Percentiles rank a stretch among this genome's conserved stretches.
Evolutionary conservation across 768 basidiomycete species (phyloP).

Genomic region (Collybia mongolica): DNA sequence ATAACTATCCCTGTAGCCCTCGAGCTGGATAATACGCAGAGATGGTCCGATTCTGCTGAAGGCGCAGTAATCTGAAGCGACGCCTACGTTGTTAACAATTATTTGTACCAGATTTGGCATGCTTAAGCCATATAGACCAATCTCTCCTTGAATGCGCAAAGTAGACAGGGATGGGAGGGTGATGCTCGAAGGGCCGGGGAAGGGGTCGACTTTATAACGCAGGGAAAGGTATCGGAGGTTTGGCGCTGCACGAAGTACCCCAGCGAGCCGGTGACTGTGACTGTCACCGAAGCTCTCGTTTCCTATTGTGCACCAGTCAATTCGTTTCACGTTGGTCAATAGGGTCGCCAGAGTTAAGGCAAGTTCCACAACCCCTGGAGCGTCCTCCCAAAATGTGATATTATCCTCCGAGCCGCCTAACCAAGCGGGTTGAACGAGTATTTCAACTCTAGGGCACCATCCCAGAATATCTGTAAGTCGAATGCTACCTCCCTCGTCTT

Average conservation of each 20-base stretch:
- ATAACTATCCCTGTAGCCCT: not conserved
- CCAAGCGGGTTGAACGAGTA: conserved; percentile 1
- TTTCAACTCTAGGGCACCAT: not conserved
- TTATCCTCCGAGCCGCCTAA: not conserved
- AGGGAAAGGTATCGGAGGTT: conserved; percentile 1
- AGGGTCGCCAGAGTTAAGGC: not conserved
- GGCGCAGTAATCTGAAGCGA: not conserved
- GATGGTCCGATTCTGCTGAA: not conserved
- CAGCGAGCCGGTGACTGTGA: not conserved
- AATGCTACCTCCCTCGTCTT: not conserved
- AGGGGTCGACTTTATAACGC: not conserved
- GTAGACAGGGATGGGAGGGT: conserved; percentile 1
- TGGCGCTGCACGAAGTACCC: not conserved
- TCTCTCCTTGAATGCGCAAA: not conserved
- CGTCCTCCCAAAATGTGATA: not conserved
- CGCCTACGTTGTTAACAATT: not conserved
- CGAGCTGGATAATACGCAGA: not conserved
- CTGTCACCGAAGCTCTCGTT: not conserved
- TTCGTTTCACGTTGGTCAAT: not conserved
- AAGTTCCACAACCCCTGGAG: not conserved
- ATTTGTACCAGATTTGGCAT: not conserved
- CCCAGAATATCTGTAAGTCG: not conserved
- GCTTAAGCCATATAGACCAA: not conserved
- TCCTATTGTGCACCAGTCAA: conserved; percentile 4
- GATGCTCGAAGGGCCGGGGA: not conserved